Percentiles rank a stretch among this genome's conserved stretches.
These are phyloP conservation scores for Phytophthora nicotianae DNA, from an alignment of 352 stramenopile genomes.

Conservation along the genomic window DNA sequence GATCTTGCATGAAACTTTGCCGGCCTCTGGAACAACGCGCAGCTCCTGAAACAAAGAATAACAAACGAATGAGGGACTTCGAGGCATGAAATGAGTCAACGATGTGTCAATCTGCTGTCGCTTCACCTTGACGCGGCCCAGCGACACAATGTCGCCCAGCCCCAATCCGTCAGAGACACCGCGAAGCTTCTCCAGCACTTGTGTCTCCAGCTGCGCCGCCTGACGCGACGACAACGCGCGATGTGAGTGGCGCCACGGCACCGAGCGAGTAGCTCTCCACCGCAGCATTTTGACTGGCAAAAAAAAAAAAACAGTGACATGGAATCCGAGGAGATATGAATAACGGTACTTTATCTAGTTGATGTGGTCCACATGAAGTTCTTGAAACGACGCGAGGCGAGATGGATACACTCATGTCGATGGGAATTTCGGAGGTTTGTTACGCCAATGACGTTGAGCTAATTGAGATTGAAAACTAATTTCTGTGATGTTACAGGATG, in stretches of 20 bases:
- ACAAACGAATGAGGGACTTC: neutral
- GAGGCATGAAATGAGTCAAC: conserved; percentile 6
- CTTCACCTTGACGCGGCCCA: conserved; percentile 81
- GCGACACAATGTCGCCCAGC: conserved; percentile 72
- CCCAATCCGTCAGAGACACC: conserved; percentile 73
- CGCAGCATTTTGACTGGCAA: conserved; percentile 34
- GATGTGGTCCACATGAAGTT: conserved; percentile 1
- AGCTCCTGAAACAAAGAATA: conserved; percentile 52
- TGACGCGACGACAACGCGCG: conserved; percentile 69
- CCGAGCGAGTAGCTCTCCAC: conserved; percentile 11
- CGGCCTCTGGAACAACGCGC: conserved; percentile 43
- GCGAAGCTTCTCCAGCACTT: conserved; percentile 78
- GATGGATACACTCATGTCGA: conserved; percentile 22
- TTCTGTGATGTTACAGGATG: conserved; percentile 17
- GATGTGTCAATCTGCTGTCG: conserved; percentile 2
- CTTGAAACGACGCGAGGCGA: conserved; percentile 6
- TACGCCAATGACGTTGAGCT: neutral
- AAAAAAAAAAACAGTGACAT: neutral
- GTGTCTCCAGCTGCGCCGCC: conserved; percentile 69
- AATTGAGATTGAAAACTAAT: neutral
- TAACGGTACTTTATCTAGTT: conserved; percentile 8
- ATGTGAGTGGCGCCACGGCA: conserved; percentile 28
- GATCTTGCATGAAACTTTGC: conserved; percentile 74
- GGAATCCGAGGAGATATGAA: neutral
- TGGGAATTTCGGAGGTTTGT: conserved; percentile 13